Conservation (phyloP, 2,329 filamentous ascomycete genomes). For the Colletotrichum sublineola region DNA sequence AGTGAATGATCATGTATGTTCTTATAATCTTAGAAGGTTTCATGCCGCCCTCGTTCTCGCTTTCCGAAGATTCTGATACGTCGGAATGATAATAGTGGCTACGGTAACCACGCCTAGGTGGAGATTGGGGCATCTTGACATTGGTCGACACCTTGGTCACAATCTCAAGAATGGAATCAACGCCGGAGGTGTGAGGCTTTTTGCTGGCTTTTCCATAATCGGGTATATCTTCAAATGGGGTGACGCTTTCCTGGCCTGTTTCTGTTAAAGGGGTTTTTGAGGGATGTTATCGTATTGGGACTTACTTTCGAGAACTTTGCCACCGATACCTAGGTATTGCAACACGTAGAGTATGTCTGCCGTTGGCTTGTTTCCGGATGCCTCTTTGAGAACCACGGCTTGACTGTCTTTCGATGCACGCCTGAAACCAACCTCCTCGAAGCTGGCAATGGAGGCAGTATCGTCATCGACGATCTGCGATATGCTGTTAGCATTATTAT, state of each 20-base stretch:
- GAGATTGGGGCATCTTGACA: slow-evolving; percentile 22
- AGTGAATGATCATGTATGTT: slow-evolving; percentile 60
- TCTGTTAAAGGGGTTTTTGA: slow-evolving; percentile 39
- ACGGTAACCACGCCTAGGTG: slow-evolving; percentile 17
- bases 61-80: slow-evolving; percentile 43
- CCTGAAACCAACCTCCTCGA: slow-evolving; percentile 49
- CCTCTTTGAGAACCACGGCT: slow-evolving; percentile 38
- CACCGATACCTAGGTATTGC: slow-evolving; percentile 53
- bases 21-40: slow-evolving; percentile 49
- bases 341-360: slow-evolving; percentile 59
- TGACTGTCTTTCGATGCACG: slow-evolving; percentile 7
- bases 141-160: slow-evolving; percentile 54
- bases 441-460: slow-evolving; percentile 50
- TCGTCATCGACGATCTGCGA: slow-evolving; percentile 45
- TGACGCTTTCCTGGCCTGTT: slow-evolving; percentile 54
- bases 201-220: slow-evolving; percentile 45
- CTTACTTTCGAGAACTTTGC: slow-evolving; percentile 55
- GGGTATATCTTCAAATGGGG: slow-evolving; percentile 54
- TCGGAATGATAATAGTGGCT: slow-evolving; percentile 44
- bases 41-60: slow-evolving; percentile 46
- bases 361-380: slow-evolving; percentile 45
- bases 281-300: not conserved
- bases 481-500: slow-evolving; percentile 7
- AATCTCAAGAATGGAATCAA: slow-evolving; percentile 59
- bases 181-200: slow-evolving; percentile 42